Evolutionary conservation across 1,284 basidiomycete species (phyloP).

Genomic region (Tylopilus orsonianus): DNA sequence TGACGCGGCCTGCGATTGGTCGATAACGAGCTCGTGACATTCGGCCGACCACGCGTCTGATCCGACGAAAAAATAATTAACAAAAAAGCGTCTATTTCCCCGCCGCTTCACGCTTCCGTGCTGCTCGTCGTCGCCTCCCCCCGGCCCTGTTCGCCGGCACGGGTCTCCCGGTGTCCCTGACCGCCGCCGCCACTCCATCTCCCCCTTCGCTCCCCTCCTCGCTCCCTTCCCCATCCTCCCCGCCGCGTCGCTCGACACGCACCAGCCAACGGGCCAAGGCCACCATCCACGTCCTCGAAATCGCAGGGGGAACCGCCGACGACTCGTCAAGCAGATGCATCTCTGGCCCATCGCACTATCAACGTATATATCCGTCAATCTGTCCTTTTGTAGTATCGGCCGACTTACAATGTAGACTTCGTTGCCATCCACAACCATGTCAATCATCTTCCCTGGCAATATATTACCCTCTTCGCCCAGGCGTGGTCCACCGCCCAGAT

Average conservation of each 20-base stretch:
- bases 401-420: slow-evolving; percentile 69
- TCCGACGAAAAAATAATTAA: slow-evolving; percentile 2
- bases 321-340: slow-evolving; percentile 52
- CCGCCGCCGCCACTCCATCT: slow-evolving; percentile 43
- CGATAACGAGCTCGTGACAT: slow-evolving; percentile 26
- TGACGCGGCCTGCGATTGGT: slow-evolving; percentile 31
- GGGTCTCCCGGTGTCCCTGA: slow-evolving; percentile 24
- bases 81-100: slow-evolving; percentile 20
- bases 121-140: slow-evolving; percentile 57
- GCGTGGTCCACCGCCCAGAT: slow-evolving; percentile 54
- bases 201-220: slow-evolving; percentile 26
- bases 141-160: slow-evolving; percentile 49
- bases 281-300: slow-evolving; percentile 54
- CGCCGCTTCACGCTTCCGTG: slow-evolving; percentile 37
- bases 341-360: slow-evolving; percentile 49
- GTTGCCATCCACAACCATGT: slow-evolving; percentile 75
- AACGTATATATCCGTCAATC: slow-evolving; percentile 12
- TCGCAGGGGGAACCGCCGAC: slow-evolving; percentile 45
- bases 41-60: slow-evolving; percentile 13
- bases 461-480: slow-evolving; percentile 56
- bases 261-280: slow-evolving; percentile 37
- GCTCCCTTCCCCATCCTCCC: slow-evolving; percentile 8
- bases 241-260: slow-evolving; percentile 18
- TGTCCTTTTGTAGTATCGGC: slow-evolving; percentile 9
- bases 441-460: slow-evolving; percentile 53